Evolutionary conservation across 2,329 filamentous ascomycete genomes (phyloP), one percentile per base, ranked within the genome.

Genomic region (Cercospora brassicicola): DNA sequence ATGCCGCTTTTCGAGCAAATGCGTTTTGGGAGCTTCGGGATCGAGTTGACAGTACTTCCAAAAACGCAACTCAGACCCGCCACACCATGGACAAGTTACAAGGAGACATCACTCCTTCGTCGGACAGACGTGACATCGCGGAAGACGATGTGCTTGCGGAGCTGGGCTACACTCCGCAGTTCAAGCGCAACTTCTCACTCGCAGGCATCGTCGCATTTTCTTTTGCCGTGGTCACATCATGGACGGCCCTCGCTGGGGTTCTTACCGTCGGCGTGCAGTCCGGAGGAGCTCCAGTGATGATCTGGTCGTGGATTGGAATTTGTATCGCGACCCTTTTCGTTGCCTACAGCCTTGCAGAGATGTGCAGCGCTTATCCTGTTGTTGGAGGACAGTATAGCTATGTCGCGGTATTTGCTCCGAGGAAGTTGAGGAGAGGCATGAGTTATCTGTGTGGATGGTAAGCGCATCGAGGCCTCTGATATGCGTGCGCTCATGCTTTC

Each of bases 181-280:
- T 88, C 71, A 86, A 86, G 74, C 84, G 86, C 8, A 84, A 81
- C 8, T 88, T 88, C 71, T 80, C 84, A 9, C 75, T 87, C 5
- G 71, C 87, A 30, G 85, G 85, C 39, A 88, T 88, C 84, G 81
- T 88, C 36, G 86, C 85, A 0, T 88, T 88, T 77, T 84, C 82
- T 56, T 88, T 88, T 76, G 84, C 81, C 66, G 85, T 88, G 56
- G 84, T 88, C 53, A 87, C 86, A 33, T 84, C 80, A 73, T 88
- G 86, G 86, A 85, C 84, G 33, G 86, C 86, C 3, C 76, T 88
- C 2, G 83, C 82, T 56, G 86, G 86, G 39, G 84, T 86, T 0
- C 81, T 88, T 51, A 85, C 86, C 62, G 82, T 87, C 33, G 86
- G 85, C 5, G 83, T 87, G 10, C 82, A 82, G 66, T 82, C 84